phyloP scores from a whole-genome alignment of 148 eudicot species.

The Cornus kousa region DNA sequence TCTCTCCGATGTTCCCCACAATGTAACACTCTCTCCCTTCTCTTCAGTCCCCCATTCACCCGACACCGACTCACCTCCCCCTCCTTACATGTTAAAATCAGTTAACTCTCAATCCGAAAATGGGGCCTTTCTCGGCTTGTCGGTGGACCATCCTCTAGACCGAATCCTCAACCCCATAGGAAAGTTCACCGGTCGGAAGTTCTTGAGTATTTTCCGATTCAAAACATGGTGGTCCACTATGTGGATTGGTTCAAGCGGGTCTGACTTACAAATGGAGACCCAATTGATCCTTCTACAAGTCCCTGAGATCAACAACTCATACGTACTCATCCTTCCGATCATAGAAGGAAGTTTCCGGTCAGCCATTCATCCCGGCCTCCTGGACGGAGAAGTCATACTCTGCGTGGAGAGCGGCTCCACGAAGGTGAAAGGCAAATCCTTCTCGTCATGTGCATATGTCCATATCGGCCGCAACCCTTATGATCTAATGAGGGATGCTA shows the following conservation, averaged over 20 bases:
- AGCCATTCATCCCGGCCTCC: background rate
- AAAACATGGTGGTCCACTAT: constrained; percentile 20
- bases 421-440: background rate
- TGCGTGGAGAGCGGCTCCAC: constrained; percentile 19
- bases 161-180: background rate
- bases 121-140: no score
- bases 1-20: no score
- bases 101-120: no score
- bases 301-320: background rate
- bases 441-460: background rate
- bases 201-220: constrained; percentile 19
- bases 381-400: background rate
- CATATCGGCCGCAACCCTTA: constrained; percentile 13
- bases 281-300: constrained; percentile 9
- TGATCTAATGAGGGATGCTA: constrained; percentile 9
- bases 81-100: no score
- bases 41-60: no score
- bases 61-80: no score
- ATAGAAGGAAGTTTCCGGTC: constrained; percentile 12
- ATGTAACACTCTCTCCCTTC: no score
- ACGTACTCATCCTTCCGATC: constrained; percentile 11
- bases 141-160: background rate
- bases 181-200: constrained; percentile 4
- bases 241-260: constrained; percentile 13
- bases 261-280: constrained; percentile 18